Evolutionary conservation across 306 rosid genomes (phyloP).

Genomic region (Sicyos baderoa): DNA sequence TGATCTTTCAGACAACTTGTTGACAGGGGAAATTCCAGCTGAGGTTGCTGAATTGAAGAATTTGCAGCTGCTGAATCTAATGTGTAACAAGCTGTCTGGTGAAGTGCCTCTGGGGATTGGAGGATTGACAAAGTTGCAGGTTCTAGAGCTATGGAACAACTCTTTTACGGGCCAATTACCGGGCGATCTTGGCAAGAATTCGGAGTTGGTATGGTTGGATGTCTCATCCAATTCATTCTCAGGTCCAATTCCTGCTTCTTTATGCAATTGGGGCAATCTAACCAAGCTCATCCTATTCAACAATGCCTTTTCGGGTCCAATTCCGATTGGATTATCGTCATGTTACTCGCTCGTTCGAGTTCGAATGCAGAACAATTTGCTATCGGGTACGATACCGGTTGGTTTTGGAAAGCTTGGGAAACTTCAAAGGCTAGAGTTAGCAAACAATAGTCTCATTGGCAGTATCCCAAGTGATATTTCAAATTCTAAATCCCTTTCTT

Average conservation of each 20-base stretch:
- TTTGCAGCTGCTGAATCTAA: slow-evolving; percentile 70
- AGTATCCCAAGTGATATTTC: slow-evolving; percentile 71
- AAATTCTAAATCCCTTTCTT: slow-evolving; percentile 70
- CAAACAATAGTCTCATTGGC: slow-evolving; percentile 81
- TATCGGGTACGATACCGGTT: slow-evolving; percentile 60
- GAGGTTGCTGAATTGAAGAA: slow-evolving; percentile 55
- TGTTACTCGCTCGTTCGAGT: slow-evolving; percentile 77
- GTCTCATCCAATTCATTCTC: slow-evolving; percentile 76
- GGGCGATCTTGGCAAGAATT: slow-evolving; percentile 58
- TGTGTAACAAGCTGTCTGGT: slow-evolving; percentile 71
- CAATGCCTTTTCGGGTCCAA: slow-evolving; percentile 68
- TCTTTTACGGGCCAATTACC: slow-evolving; percentile 74
- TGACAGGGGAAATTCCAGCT: slow-evolving; percentile 64
- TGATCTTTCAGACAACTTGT: slow-evolving; percentile 74
- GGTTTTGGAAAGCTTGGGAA: slow-evolving; percentile 80
- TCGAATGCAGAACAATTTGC: slow-evolving; percentile 74
- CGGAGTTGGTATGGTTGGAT: slow-evolving; percentile 80
- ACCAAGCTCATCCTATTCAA: slow-evolving; percentile 94
- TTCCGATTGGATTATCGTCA: slow-evolving; percentile 49
- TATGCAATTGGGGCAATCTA: slow-evolving; percentile 72
- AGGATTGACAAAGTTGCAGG: slow-evolving; percentile 45
- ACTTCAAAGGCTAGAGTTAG: slow-evolving; percentile 87
- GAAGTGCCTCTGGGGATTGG: slow-evolving; percentile 59
- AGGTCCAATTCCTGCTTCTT: slow-evolving; percentile 63
- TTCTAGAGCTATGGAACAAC: slow-evolving; percentile 89